Percentiles rank a stretch among this genome's conserved stretches.
phyloP scores from a whole-genome alignment of 331 rosid species.

The Rhamnella rubrinervis region DNA sequence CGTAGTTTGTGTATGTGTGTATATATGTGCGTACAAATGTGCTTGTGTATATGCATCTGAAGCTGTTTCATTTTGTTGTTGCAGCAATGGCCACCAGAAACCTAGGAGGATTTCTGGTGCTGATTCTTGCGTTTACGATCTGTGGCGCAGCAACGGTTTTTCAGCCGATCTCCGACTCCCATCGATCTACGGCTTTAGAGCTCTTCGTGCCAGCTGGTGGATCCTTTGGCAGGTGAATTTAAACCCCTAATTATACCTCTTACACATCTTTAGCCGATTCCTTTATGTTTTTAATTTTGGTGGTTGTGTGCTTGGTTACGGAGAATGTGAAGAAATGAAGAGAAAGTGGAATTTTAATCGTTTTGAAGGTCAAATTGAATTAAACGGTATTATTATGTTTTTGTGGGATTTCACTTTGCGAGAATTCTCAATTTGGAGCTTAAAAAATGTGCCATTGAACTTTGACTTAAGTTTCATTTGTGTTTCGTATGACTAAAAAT shows the following conservation, averaged over 20 bases:
- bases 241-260: conserved; percentile 26
- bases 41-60: conserved; percentile 9
- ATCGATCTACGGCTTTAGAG: conserved; percentile 68
- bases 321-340: neutral
- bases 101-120: conserved; percentile 50
- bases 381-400: neutral
- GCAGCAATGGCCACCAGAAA: conserved; percentile 76
- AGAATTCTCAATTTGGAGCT: neutral
- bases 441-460: neutral
- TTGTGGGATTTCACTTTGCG: too few species aligned
- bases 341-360: neutral
- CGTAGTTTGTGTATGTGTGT: neutral
- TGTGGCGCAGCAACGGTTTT: conserved; percentile 51
- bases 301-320: conserved; percentile 1
- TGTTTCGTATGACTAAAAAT: neutral
- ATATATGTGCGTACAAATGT: neutral
- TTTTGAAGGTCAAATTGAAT: conserved; percentile 1
- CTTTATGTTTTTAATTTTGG: neutral
- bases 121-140: conserved; percentile 49
- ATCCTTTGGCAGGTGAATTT: conserved; percentile 58
- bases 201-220: conserved; percentile 54
- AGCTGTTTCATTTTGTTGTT: conserved; percentile 22
- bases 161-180: conserved; percentile 76
- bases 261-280: neutral
- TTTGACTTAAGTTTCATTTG: conserved; percentile 6